A percentile compares a stretch with the other conserved stretches of the same genome.
Evolutionary conservation across 1,139 yeast species (phyloP).

Genomic region (Zygoascus hellenicus): DNA sequence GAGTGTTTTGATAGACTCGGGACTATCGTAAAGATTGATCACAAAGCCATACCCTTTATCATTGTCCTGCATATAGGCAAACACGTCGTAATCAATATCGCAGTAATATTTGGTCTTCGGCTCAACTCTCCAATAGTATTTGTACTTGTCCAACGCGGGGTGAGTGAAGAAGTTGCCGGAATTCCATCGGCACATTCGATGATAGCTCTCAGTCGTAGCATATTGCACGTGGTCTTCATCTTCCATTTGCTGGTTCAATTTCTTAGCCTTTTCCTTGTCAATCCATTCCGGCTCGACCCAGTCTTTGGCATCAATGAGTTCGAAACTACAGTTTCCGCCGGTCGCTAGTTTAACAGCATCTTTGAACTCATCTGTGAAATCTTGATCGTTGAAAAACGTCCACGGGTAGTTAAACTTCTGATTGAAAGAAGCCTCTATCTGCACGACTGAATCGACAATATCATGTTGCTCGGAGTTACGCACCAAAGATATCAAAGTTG

Average conservation of each 20-base stretch:
- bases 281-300: conserved; percentile 66
- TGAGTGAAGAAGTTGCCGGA: conserved; percentile 59
- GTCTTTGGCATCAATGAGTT: conserved; percentile 42
- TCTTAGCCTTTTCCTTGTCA: conserved; percentile 40
- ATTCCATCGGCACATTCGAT: conserved; percentile 74
- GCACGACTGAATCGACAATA: conserved; percentile 48
- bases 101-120: conserved; percentile 67
- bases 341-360: conserved; percentile 45
- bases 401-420: conserved; percentile 73
- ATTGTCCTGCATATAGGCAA: conserved; percentile 63
- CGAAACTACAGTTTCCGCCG: conserved; percentile 53
- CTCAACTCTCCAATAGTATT: conserved; percentile 76
- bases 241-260: conserved; percentile 39
- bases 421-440: conserved; percentile 62
- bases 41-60: conserved; percentile 66
- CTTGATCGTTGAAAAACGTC: conserved; percentile 76
- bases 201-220: conserved; percentile 59
- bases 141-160: conserved; percentile 50
- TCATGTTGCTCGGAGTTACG: conserved; percentile 53
- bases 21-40: conserved; percentile 61
- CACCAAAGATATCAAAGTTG: conserved; percentile 68
- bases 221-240: conserved; percentile 51
- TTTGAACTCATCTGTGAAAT: conserved; percentile 62
- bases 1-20: conserved; percentile 53
- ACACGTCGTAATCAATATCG: conserved; percentile 67